Conservation (phyloP, 2,329 filamentous ascomycete species). For the Xylariaceae sp. region DNA sequence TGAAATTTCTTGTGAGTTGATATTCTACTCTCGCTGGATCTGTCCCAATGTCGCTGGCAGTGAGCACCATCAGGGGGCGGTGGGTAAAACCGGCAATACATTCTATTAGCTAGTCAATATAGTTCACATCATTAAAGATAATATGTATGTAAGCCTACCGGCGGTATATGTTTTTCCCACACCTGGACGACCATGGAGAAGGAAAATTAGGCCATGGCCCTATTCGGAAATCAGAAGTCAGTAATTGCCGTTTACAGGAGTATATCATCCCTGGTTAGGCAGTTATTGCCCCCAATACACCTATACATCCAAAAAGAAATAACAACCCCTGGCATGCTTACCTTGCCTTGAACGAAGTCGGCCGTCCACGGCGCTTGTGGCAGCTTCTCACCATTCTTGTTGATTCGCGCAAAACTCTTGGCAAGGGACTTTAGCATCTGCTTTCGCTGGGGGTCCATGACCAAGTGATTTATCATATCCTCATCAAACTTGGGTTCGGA, state of each 20-base stretch:
- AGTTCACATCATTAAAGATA: background rate
- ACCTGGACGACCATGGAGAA: conserved; percentile 35
- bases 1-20: conserved; percentile 28
- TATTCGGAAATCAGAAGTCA: too few species aligned
- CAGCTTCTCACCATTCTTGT: conserved; percentile 28
- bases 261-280: too few species aligned
- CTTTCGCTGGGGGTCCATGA: conserved; percentile 39
- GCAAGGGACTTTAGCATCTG: conserved; percentile 39
- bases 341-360: conserved; percentile 38
- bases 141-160: conserved; percentile 29
- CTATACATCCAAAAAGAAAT: too few species aligned
- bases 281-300: too few species aligned
- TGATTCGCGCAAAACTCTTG: conserved; percentile 37
- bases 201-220: conserved; percentile 34
- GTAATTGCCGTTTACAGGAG: too few species aligned
- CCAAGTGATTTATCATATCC: conserved; percentile 40
- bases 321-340: too few species aligned
- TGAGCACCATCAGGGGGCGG: conserved; percentile 43
- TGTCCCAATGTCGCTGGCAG: conserved; percentile 37
- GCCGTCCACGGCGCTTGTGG: conserved; percentile 25
- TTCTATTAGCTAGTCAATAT: conserved; percentile 31
- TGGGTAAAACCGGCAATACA: conserved; percentile 44
- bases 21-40: background rate
- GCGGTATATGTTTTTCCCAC: conserved; percentile 42
- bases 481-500: conserved; percentile 37